Evolutionary conservation across 1,139 yeast species (phyloP), one percentile per base, ranked within the genome.

Genomic region (Geotrichum siamense): DNA sequence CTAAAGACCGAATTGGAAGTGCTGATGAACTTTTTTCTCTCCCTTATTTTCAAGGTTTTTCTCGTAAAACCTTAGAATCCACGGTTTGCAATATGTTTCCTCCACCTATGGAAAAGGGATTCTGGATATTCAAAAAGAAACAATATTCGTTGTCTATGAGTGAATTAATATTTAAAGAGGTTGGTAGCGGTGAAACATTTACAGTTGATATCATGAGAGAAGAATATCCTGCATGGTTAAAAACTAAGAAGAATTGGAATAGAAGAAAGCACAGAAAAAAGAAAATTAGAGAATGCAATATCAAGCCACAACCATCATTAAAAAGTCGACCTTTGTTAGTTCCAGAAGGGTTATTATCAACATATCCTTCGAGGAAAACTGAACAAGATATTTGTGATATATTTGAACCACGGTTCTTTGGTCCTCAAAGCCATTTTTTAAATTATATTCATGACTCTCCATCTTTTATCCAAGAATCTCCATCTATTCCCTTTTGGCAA

Each of bases 1-100:
- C 59, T 1, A 25, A 34, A 17, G 48, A 51, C 6, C 39, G 60
- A 17, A 41, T 54, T 9, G 33, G 47, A 22, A 48, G 44, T 22
- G 41, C 51, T 26, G 19, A 45, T 15, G 51, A 48, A 17, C 36
- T 55, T 28, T 53, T 57, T 33, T 30, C 39, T 6, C 13, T 20
- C 9, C 13, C 25, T 4, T 16, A 20, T 16, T 33, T 33, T 21
- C 41, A 48, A 13, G 48, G 48, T 5, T 54, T 51, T 39, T 55
- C 55, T 42, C 22, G 39, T 4, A 48, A 49, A 9, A 22, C 19
- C 3, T 20, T 33, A 22, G 37, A 33, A 16, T 8, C n/a, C n/a
- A n/a, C n/a, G n/a, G n/a, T n/a, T n/a, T n/a, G n/a, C n/a, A 28
- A 28, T 8, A 36, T 38, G 30, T 26, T 30, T n/a, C 34, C 34